Evolutionary conservation across 495 filamentous ascomycete species (phyloP), one percentile per base, ranked within the genome.

Genomic region (Penicillium malachiteum): DNA sequence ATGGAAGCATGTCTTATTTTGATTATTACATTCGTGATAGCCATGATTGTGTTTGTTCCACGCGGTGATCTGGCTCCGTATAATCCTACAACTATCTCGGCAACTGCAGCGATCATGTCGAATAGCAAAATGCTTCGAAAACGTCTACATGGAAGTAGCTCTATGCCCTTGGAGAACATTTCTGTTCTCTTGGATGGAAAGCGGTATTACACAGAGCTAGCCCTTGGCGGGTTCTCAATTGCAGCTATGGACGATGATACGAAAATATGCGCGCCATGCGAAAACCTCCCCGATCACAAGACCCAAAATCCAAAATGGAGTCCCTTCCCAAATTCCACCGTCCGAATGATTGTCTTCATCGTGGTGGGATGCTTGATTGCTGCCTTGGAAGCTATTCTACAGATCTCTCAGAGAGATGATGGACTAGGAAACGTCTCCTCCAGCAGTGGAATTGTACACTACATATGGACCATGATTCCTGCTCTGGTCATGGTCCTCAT

Each of bases 401-500:
- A 49, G 31, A 3, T 60, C 30, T 64, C 61, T 6, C 35, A 55
- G 6, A 26, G 3, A 1, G 50, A 55, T 3, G 16, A 54, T 8
- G 61, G 61, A 7, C 54, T 64, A 0, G 54, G 50, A 17, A 33
- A 57, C 43, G 47, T 44, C 5, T 7, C n/a, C 18, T 41, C 31
- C 0, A 10, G 3, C 0, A 40, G 46, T 41, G 50, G 39, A 26
- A 41, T 30, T n/a, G 39, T 33, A n/a, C 57, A 64, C 26, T 58
- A 57, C 26, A 3, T 53, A 12, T 64, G 57, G 54, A 57, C 61
- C 1, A 41, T 58, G 3, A 18, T 64, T 12, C 54, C 61, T 33
- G 54, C 54, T 10, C 10, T 48, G 6, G 26, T 39, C 5, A 64
- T 64, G 61, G 14, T 50, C 0, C 14, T 33, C 1, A 46, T 58